These are phyloP conservation scores for Exophiala sp. DNA, from an alignment of 2,329 filamentous ascomycete genomes.

Conservation along the genomic window DNA sequence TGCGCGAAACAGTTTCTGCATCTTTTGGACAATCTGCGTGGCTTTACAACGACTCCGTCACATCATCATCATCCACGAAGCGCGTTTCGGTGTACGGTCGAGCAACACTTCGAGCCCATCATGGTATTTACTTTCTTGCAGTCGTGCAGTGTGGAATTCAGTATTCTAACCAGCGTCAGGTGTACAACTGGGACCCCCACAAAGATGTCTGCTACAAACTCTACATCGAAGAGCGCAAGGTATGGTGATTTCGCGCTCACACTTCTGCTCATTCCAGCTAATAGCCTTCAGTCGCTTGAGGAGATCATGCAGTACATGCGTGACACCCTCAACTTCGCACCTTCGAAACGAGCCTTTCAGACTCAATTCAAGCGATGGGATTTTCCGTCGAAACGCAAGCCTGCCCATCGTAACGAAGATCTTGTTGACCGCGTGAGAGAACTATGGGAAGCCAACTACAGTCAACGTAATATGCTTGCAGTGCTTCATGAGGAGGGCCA, in stretches of 20 bases:
- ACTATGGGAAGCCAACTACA: slow-evolving; percentile 72
- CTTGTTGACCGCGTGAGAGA: slow-evolving; percentile 69
- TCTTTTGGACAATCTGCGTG: slow-evolving; percentile 12
- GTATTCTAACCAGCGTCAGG: slow-evolving; percentile 24
- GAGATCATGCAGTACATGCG: slow-evolving; percentile 72
- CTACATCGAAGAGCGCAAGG: slow-evolving; percentile 71
- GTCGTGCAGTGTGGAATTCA: background rate
- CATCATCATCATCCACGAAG: slow-evolving; percentile 17
- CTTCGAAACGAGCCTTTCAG: slow-evolving; percentile 74
- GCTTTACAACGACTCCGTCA: slow-evolving; percentile 18
- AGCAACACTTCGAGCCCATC: slow-evolving; percentile 20
- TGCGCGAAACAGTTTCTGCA: no score
- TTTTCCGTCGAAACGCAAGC: slow-evolving; percentile 71
- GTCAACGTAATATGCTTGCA: slow-evolving; percentile 69
- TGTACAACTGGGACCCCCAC: slow-evolving; percentile 67
- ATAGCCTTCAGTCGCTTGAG: slow-evolving; percentile 51
- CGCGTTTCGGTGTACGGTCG: slow-evolving; percentile 24
- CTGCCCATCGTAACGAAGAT: slow-evolving; percentile 64
- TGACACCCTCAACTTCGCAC: slow-evolving; percentile 62
- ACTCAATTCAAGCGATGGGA: slow-evolving; percentile 74
- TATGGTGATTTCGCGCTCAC: slow-evolving; percentile 3
- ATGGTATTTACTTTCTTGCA: slow-evolving; percentile 14
- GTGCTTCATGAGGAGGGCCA: slow-evolving; percentile 70
- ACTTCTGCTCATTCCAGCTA: background rate
- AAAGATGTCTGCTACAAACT: slow-evolving; percentile 64